phyloP scores from a whole-genome alignment of 495 filamentous ascomycete species.

The Emericellopsis terricola region DNA sequence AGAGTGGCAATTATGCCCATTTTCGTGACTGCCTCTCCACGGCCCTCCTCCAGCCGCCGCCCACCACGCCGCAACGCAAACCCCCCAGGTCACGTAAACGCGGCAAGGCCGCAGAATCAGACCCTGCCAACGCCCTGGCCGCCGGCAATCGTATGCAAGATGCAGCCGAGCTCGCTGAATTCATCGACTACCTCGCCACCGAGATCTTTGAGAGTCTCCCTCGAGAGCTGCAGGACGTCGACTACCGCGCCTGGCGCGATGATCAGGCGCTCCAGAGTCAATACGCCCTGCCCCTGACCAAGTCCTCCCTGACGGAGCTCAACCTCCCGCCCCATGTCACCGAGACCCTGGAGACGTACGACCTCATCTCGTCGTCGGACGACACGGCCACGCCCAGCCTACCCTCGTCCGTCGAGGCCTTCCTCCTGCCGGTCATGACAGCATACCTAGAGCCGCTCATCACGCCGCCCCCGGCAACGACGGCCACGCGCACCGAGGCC shows the following conservation, averaged over 20 bases:
- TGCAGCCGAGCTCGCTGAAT: conserved; percentile 56
- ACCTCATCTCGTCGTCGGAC: conserved; percentile 25
- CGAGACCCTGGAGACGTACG: conserved; percentile 48
- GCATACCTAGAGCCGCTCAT: conserved; percentile 37
- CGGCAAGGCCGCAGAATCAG: conserved; percentile 11
- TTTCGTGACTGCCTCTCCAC: conserved; percentile 47
- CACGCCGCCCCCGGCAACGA: conserved; percentile 41
- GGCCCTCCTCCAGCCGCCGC: conserved; percentile 28
- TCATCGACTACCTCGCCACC: conserved; percentile 53
- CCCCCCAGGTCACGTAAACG: conserved; percentile 21
- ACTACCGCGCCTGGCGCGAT: conserved; percentile 35
- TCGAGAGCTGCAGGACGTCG: conserved; percentile 35
- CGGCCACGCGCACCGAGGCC: conserved; percentile 29
- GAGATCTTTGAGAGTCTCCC: conserved; percentile 52
- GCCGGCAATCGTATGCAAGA: conserved; percentile 13
- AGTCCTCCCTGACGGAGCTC: conserved; percentile 7
- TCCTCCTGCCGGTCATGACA: conserved; percentile 42
- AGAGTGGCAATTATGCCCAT: conserved; percentile 39
- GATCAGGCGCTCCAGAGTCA: conserved; percentile 23
- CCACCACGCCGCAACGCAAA: conserved; percentile 17
- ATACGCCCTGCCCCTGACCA: conserved; percentile 30
- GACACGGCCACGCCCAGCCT: conserved; percentile 10
- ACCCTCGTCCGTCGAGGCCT: conserved; percentile 12
- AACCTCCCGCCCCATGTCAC: conserved; percentile 30
- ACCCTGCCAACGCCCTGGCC: conserved; percentile 7